Conservation (phyloP, 2,329 filamentous ascomycete genomes). For the Cladophialophora psammophila region DNA sequence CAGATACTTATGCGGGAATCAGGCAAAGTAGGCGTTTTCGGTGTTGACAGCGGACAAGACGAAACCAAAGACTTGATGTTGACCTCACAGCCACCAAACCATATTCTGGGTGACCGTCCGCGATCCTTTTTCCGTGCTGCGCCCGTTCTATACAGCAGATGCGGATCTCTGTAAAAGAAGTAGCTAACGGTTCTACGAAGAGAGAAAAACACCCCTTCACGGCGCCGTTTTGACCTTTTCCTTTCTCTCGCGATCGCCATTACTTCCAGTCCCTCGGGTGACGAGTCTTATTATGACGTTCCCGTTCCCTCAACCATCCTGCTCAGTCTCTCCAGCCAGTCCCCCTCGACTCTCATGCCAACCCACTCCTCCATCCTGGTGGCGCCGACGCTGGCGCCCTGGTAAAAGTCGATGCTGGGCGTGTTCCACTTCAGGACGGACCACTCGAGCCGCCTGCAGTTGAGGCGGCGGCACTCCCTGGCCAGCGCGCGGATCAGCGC, state of each 20-base stretch:
- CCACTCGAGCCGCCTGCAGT: constrained; percentile 84
- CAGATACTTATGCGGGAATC: background rate
- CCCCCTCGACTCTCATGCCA: constrained; percentile 59
- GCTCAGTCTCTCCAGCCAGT: constrained; percentile 50
- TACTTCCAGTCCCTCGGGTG: background rate
- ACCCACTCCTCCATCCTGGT: constrained; percentile 57
- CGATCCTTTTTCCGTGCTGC: background rate
- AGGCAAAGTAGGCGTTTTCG: constrained; percentile 8
- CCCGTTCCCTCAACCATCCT: constrained; percentile 11
- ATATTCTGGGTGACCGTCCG: background rate
- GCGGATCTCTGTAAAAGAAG: background rate
- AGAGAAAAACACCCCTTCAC: background rate
- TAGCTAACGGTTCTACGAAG: background rate
- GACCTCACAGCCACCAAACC: background rate
- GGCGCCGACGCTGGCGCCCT: constrained; percentile 51
- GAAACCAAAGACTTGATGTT: background rate
- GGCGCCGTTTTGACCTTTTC: too few species aligned
- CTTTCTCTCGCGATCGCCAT: too few species aligned
- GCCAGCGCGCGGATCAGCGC: constrained; percentile 77
- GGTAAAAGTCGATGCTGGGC: constrained; percentile 87
- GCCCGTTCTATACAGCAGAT: background rate
- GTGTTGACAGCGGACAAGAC: constrained; percentile 2
- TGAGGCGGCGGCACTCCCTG: constrained; percentile 75
- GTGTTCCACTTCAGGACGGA: constrained; percentile 91
- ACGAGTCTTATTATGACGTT: background rate